Conservation (phyloP, 2,329 filamentous ascomycete genomes). For the Stagonosporopsis tanaceti region DNA sequence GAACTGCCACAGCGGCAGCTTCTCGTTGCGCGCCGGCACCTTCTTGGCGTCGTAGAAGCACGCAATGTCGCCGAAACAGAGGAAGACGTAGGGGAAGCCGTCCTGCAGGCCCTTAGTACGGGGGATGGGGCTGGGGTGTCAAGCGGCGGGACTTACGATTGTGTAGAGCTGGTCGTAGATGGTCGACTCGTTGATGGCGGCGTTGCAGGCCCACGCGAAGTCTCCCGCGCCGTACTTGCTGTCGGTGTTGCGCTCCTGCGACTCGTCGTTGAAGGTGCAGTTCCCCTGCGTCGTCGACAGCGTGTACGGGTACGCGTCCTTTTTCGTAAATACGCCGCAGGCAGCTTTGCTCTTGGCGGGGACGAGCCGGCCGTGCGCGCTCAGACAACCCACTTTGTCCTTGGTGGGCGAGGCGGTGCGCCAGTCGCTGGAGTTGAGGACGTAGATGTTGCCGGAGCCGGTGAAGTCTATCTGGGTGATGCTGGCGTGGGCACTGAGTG, state of each 20-base stretch:
- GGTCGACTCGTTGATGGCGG: constrained; percentile 18
- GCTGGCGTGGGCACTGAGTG: constrained; percentile 24
- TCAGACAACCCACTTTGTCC: constrained; percentile 40
- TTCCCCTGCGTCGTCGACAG: constrained; percentile 39
- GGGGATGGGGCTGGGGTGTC: too few species aligned
- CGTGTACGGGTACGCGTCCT: constrained; percentile 37
- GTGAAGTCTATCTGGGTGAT: constrained; percentile 39
- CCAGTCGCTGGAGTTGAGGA: constrained; percentile 42
- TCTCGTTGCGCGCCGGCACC: constrained; percentile 27
- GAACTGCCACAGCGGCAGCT: constrained; percentile 40
- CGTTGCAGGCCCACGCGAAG: constrained; percentile 39
- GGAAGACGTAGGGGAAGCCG: constrained; percentile 43
- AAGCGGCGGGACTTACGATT: constrained; percentile 30
- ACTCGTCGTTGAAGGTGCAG: constrained; percentile 42
- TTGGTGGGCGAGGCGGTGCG: constrained; percentile 28
- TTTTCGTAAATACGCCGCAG: constrained; percentile 38
- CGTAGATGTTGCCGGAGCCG: constrained; percentile 41
- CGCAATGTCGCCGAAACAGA: constrained; percentile 45
- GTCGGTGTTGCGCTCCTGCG: constrained; percentile 40
- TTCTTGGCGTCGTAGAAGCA: constrained; percentile 46
- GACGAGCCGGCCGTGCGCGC: constrained; percentile 36
- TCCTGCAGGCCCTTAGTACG: too few species aligned
- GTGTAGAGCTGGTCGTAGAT: constrained; percentile 44
- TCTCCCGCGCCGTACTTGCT: constrained; percentile 38
- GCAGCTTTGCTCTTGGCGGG: constrained; percentile 8